Percentiles rank a stretch among this genome's conserved stretches.
Evolutionary conservation across 768 basidiomycete genomes (phyloP).

Genomic region (Hebeloma cylindrosporum): DNA sequence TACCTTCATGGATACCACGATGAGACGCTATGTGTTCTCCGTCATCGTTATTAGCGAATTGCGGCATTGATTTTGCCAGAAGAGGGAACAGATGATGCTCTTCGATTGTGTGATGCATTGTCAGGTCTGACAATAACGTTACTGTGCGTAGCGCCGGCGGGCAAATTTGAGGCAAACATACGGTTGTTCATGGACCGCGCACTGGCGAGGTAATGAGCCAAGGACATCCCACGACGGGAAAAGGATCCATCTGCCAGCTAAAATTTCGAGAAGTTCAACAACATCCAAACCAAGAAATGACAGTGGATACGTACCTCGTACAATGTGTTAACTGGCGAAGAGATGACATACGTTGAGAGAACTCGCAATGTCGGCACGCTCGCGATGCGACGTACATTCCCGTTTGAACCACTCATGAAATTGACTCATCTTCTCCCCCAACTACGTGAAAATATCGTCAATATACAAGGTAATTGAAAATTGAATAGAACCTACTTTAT

Average conservation of each 20-base stretch:
- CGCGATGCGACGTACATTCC: slow-evolving; percentile 38
- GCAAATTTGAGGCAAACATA: slow-evolving; percentile 21
- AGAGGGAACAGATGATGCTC: slow-evolving; percentile 52
- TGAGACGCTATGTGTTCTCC: slow-evolving; percentile 51
- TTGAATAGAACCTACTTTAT: slow-evolving; percentile 13
- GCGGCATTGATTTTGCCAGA: slow-evolving; percentile 48
- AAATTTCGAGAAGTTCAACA: background rate
- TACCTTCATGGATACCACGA: slow-evolving; percentile 54
- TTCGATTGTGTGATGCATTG: slow-evolving; percentile 56
- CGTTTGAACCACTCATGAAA: slow-evolving; percentile 47
- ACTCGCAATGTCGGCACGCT: background rate
- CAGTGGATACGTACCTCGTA: slow-evolving; percentile 36
- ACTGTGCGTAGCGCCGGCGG: background rate
- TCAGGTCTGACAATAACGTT: slow-evolving; percentile 41
- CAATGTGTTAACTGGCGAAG: slow-evolving; percentile 39
- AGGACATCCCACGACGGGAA: slow-evolving; percentile 41
- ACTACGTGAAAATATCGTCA: slow-evolving; percentile 10
- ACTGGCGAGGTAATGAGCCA: slow-evolving; percentile 41
- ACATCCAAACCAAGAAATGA: background rate
- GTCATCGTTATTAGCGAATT: slow-evolving; percentile 41
- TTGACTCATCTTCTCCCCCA: slow-evolving; percentile 33
- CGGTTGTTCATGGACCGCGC: slow-evolving; percentile 41
- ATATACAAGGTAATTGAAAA: background rate
- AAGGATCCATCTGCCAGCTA: slow-evolving; percentile 58
- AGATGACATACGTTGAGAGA: background rate